Percentiles rank a stretch among this genome's conserved stretches.
phyloP scores from a whole-genome alignment of 2,329 filamentous ascomycete species.

The Harringtonia lauricola region DNA sequence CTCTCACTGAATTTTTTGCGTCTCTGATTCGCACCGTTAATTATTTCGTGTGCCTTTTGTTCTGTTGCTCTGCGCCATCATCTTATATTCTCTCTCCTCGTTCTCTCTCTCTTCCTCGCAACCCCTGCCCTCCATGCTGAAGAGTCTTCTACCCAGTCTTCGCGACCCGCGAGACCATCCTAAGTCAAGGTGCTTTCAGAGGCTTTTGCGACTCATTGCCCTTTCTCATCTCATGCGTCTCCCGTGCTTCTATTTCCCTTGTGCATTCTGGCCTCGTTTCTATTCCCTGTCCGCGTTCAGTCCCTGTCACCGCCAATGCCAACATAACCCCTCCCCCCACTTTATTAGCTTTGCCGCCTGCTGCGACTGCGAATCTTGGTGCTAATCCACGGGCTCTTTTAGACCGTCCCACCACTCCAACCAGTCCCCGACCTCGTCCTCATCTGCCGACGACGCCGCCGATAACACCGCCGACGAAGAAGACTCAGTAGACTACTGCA shows the following conservation, averaged over 20 bases:
- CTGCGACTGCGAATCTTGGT: neutral
- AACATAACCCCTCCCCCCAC: neutral
- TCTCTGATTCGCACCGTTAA: no score
- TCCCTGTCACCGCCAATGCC: neutral
- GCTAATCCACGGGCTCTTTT: neutral
- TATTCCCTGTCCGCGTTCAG: neutral
- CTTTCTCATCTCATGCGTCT: neutral
- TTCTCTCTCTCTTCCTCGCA: neutral
- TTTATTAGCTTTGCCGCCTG: neutral
- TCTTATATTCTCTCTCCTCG: neutral
- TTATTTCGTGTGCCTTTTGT: no score
- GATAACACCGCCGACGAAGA: conserved; percentile 97
- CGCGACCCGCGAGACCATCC: conserved; percentile 16
- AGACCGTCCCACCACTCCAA: conserved; percentile 38
- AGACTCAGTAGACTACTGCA: conserved; percentile 98
- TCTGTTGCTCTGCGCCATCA: no score
- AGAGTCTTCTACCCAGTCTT: conserved; percentile 15
- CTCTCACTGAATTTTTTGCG: no score
- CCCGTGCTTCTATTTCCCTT: neutral
- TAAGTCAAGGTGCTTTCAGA: conserved; percentile 16
- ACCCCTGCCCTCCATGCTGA: conserved; percentile 13
- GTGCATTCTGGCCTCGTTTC: neutral
- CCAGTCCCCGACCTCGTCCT: conserved; percentile 66
- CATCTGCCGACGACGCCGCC: conserved; percentile 69
- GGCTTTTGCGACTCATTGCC: neutral